Base-by-base conservation (phyloP, 768 basidiomycete genomes). In the Inosperma sp. region DNA sequence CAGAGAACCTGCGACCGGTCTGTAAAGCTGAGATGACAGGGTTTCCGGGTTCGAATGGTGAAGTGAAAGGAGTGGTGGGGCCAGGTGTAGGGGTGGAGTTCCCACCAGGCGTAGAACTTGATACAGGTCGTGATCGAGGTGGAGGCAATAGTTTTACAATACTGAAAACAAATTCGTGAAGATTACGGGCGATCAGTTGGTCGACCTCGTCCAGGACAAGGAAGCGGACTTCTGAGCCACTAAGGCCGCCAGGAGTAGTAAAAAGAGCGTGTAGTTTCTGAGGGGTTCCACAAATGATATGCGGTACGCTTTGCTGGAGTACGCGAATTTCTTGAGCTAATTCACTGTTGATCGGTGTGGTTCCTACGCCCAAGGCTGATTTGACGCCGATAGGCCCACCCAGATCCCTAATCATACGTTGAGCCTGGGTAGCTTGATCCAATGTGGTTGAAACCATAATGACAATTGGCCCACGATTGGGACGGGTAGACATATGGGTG, bases 361-460 rank as follows among this genome's bases (percentile, higher is more conserved):
- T 73, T 42, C 92, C 93, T 3, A 95, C 86, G 17, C 90, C 91
- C 9, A 97, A 77, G 12, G 89, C 90, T 52, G 90, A 92, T 44
- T 89, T 81, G 48, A 99, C 84, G 10, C 95, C 94, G 58, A 98
- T 92, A 8, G 90, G 84, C 1, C 89, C 86, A 22, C 96, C 96
- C 21, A 99, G 74, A 65, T 96, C 94, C 36, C 94, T 84, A 61
- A 91, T 89, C 87, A 93, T 92, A 23, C 90, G 84, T 59, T 93
- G 91, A 22, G 94, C 94, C 68, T 98, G 96, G 2, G 93, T 95
- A 5, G 96, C 94, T 68, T 98, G 96, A 70, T 99, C 96, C 19
- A 98, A 94, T 0, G 95, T 99, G 0, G 96, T 98, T 16, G 95
- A 97, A 35, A 98, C 80, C 79, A 99, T 90, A 59, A 98, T 82